Base-by-base conservation (phyloP, 192 early-diverging fungal genomes). In the Gigaspora rosea region DNA sequence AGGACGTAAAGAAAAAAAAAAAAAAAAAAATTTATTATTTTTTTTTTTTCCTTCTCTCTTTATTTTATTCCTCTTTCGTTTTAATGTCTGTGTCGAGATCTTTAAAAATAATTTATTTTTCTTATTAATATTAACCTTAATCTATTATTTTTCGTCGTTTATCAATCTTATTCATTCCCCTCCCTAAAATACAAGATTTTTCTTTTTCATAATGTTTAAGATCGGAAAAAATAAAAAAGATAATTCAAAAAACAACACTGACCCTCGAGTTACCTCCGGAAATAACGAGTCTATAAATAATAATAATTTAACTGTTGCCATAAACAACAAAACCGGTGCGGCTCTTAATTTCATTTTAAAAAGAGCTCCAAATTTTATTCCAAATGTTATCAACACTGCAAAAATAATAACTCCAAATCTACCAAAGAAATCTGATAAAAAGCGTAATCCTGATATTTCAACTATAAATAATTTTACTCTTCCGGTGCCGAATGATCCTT, bases 341-440 rank as follows among this genome's bases (percentile, higher is more conserved):
- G 51, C 69, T 20, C 20, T 71, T 54, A 71, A 56, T 54, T 56
- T 8, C 54, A 8, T 71, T 56, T 8, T 71, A 56, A 18, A 2
- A 33, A 71, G 8, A 36, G 69, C 69, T 51, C 69, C 69, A 2
- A 36, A 36, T 56, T 7, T 56, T 3, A 20, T 71, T 48, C 69
- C 52, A 32, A 22, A 3, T 32, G 51, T 71, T 20, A 27, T 35
- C 16, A 49, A 20, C 8, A 68, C 65, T 8, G 46, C 46, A 48
- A 71, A 71, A 52, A 6, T 15, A 5, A 27, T 70, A n/a, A 67
- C 65, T 51, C 50, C 68, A 18, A 70, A 70, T 35, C n/a, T 35
- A 33, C n/a, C 69, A 16, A 71, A 57, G 36, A 27, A 36, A 35
- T 4, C 1, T 35, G 22, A 35, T 4, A 27, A 71, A 56, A 71